Percentiles rank a stretch among this genome's conserved stretches.
Conservation (phyloP, 257 asterid species). For the Solanum clarkiae region DNA sequence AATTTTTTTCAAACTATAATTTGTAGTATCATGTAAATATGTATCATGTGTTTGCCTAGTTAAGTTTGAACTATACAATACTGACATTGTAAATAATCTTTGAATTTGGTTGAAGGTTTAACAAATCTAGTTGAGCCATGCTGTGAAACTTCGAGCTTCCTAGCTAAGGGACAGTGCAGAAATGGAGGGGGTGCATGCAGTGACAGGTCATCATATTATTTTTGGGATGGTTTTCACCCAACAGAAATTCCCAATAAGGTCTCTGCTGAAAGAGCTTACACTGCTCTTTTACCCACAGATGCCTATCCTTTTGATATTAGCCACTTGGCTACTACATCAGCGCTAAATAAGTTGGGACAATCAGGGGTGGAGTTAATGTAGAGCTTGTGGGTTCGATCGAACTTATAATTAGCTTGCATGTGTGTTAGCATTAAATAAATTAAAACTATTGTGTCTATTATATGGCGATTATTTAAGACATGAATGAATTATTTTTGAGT, state of each 20-base stretch:
- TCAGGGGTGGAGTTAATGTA: background rate
- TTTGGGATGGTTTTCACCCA: slow-evolving; percentile 35
- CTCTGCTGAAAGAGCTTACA: slow-evolving; percentile 10
- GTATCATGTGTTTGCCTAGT: too few species aligned
- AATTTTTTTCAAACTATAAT: too few species aligned
- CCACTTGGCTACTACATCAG: slow-evolving; percentile 3
- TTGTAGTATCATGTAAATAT: too few species aligned
- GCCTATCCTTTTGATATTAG: slow-evolving; percentile 27
- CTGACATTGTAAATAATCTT: background rate
- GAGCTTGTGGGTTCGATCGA: background rate
- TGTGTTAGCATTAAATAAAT: background rate
- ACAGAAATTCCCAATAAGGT: background rate
- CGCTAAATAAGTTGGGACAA: background rate
- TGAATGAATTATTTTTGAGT: background rate
- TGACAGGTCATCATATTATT: slow-evolving; percentile 7
- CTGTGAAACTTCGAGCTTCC: background rate
- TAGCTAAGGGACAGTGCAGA: slow-evolving; percentile 15
- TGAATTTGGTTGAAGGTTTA: slow-evolving; percentile 10
- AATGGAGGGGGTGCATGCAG: slow-evolving; percentile 12
- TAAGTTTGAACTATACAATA: too few species aligned
- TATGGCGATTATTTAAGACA: background rate
- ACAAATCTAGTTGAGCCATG: slow-evolving; percentile 10
- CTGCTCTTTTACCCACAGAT: slow-evolving; percentile 3
- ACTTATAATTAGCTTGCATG: background rate
- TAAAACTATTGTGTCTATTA: background rate